Evolutionary conservation across 2,329 filamentous ascomycete species (phyloP), one percentile per base, ranked within the genome.

Genomic region (Zymoseptoria tritici): DNA sequence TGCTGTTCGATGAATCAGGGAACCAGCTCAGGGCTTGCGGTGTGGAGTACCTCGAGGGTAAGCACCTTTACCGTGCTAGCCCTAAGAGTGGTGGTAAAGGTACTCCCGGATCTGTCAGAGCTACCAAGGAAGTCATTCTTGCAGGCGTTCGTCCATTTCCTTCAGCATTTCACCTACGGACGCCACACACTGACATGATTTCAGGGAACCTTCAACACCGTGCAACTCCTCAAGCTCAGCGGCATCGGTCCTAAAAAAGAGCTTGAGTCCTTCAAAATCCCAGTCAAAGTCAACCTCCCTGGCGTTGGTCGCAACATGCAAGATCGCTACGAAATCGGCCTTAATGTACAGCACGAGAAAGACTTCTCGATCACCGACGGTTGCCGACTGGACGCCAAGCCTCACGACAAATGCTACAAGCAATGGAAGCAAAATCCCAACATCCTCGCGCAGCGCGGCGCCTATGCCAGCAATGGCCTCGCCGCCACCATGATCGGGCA

Each of bases 221-320:
- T 85, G 3, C 85, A 88, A 70, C 73, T 88, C 2, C 80, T 88
- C 16, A 82, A 87, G 71, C 79, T 87, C 2, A 82, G 78, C 54
- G 85, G 85, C 20, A 78, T 88, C 36, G 85, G 85, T 0, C 83
- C 83, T 0, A 67, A 72, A 9, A 67, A 74, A 0, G 79, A 84
- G 63, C 77, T 88, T 3, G 60, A 75, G n/a, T 75, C 76, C 57
- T 79, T 82, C 66, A 72, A 75, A 20, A 86, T 88, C 63, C 67
- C 77, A 1, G 72, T 82, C 0, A 63, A 85, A 16, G 76, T 79
- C 8, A 77, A 86, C 62, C 81, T 83, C 0, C 80, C 81, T 1
- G 83, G 85, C 49, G 84, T 88, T 2, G 85, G 85, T 3, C 80
- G 80, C 61, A 85, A 87, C 72, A 76, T 88, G 3, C 76, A 85